Percentiles rank a stretch among this genome's conserved stretches.
phyloP scores from a whole-genome alignment of 306 rosid genomes.

The Rosa rugosa region DNA sequence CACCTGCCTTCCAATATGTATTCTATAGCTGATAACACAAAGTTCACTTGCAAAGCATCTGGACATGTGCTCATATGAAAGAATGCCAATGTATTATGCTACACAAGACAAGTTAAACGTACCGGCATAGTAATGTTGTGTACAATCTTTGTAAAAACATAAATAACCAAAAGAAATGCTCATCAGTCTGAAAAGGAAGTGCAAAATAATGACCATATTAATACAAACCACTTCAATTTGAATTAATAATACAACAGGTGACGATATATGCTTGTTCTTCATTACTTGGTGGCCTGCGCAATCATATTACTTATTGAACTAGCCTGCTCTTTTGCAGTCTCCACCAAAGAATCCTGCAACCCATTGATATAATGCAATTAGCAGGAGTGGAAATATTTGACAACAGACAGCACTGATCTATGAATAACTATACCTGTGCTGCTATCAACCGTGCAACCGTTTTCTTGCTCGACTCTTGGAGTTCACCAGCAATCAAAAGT shows the following conservation, averaged over 20 bases:
- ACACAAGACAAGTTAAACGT: not conserved
- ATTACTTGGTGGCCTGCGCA: conserved; percentile 73
- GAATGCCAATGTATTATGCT: not conserved
- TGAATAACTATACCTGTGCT: conserved; percentile 68
- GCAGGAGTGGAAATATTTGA: not conserved
- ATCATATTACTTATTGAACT: conserved; percentile 80
- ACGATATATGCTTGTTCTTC: not conserved
- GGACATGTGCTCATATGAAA: not conserved
- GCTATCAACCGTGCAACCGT: conserved; percentile 86
- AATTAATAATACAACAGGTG: not conserved
- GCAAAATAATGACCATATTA: not conserved
- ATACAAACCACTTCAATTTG: not conserved
- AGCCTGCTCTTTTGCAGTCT: conserved; percentile 90
- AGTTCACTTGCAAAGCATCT: not conserved
- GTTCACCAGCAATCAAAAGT: conserved; percentile 89
- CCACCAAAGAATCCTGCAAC: conserved; percentile 88
- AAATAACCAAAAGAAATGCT: not conserved
- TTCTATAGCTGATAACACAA: not conserved
- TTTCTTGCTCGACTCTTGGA: conserved; percentile 97
- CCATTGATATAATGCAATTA: conserved; percentile 6
- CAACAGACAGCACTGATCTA: not conserved
- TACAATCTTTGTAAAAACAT: not conserved
- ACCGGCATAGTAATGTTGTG: not conserved
- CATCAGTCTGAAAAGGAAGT: not conserved
- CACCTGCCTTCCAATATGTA: not conserved